A percentile compares a stretch with the other conserved stretches of the same genome.
Evolutionary conservation across 108 stramenopile genomes (phyloP).

Genomic region (Phaeodactylum tricornutum): DNA sequence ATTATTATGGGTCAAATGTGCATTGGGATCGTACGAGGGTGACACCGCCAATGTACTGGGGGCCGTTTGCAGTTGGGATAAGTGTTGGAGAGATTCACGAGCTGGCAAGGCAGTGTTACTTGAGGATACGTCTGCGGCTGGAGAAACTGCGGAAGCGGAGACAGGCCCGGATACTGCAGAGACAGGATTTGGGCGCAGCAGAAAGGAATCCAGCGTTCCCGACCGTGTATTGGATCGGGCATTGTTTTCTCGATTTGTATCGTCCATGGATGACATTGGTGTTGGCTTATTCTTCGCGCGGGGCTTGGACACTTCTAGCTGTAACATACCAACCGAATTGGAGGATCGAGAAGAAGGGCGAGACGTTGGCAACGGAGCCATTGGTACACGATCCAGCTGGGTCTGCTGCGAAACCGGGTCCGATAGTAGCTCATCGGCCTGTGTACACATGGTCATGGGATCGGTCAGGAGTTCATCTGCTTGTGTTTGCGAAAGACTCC

Average conservation of each 20-base stretch:
- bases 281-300: slow-evolving; percentile 2
- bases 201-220: slow-evolving; percentile 7
- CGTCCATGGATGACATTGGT: slow-evolving; percentile 5
- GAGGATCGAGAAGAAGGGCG: too few species aligned
- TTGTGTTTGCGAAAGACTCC: slow-evolving; percentile 2
- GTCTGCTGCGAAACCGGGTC: too few species aligned
- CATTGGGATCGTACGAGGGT: too few species aligned
- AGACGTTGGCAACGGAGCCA: not conserved
- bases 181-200: too few species aligned
- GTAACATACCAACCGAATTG: not conserved
- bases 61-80: not conserved
- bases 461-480: slow-evolving; percentile 25
- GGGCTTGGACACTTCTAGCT: not conserved
- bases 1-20: not conserved
- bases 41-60: too few species aligned
- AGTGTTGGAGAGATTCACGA: not conserved
- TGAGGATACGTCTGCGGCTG: slow-evolving; percentile 1
- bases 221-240: too few species aligned
- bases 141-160: too few species aligned
- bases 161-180: too few species aligned
- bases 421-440: too few species aligned
- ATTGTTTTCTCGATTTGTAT: too few species aligned
- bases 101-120: slow-evolving; percentile 1
- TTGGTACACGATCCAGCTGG: not conserved
- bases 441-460: too few species aligned